A percentile compares a stretch with the other conserved stretches of the same genome.
Evolutionary conservation across 441 rosid species (phyloP).

Genomic region (Dalechampia spathulata): DNA sequence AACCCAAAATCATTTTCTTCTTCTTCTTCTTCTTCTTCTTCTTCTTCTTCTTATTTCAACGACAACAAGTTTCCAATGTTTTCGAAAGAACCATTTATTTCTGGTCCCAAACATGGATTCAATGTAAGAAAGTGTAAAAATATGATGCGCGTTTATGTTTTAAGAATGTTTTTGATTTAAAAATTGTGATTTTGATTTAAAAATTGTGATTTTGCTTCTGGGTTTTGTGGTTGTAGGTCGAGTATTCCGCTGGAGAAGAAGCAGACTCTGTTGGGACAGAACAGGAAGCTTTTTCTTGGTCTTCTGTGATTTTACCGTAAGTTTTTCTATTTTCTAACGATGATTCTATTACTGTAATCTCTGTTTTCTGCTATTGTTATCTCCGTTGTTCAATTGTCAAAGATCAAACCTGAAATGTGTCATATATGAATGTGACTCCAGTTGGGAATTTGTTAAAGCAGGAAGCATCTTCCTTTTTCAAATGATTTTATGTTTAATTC

Average conservation of each 20-base stretch:
- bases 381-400: no score
- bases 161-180: background rate
- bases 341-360: background rate
- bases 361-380: no score
- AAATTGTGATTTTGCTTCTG: background rate
- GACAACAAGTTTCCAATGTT: slow-evolving; percentile 10
- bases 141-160: background rate
- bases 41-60: slow-evolving; percentile 1
- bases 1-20: slow-evolving; percentile 5
- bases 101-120: slow-evolving; percentile 24
- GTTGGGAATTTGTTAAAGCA: background rate
- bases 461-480: background rate
- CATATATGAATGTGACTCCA: background rate
- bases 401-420: background rate
- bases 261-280: slow-evolving; percentile 32
- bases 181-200: no score
- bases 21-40: slow-evolving; percentile 8
- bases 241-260: slow-evolving; percentile 40
- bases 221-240: slow-evolving; percentile 32
- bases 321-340: slow-evolving; percentile 19
- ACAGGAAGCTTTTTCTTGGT: slow-evolving; percentile 74
- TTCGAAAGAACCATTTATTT: slow-evolving; percentile 16
- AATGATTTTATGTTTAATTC: background rate
- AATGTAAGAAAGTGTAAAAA: slow-evolving; percentile 21
- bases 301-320: slow-evolving; percentile 84